Base-by-base conservation (phyloP, 495 filamentous ascomycete genomes). In the Pseudomonodictys pantanalensis region DNA sequence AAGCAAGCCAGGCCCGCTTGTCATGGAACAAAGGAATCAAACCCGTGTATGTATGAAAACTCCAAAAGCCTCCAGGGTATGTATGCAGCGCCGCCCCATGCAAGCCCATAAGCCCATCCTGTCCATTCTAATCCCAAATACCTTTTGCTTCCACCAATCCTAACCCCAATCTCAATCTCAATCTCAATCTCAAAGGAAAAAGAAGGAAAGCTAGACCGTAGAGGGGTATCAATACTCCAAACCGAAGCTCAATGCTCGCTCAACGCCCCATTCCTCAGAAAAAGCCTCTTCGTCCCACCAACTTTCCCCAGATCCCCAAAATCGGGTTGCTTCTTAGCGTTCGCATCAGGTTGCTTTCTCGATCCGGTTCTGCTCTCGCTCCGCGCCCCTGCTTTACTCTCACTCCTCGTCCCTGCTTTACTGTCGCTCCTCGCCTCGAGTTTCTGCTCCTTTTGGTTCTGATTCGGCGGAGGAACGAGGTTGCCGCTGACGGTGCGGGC, bases 241-340 rank as follows among this genome's bases (percentile, higher is more conserved):
- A 25, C 32, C 8, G 8, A n/a, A 12, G 25, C 33, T 46, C 41
- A 52, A 52, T 52, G 29, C 50, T 48, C 49, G 1, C 32, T 26
- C 4, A 46, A 20, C 11, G 11, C 54, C 23, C 61, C 61, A 10
- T 56, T 55, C 32, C 41, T 30, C 43, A 73, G 58, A 18, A 71
- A 61, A 11, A 73, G 39, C 43, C 71, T 68, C 62, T 68, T 67
- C 24, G 71, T 73, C 12, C 64, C 66, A 2, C 71, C 71, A 18
- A 68, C 67, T 42, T 65, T 68, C 2, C 70, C 70, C 59, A 73
- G 41, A 23, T 70, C 67, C 2, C 64, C 70, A 52, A 71, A 70
- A 22, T 55, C 55, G 0, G 39, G n/a, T 47, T 59, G 18, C 18
- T 7, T 4, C 43, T 28, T 28, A 17, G 17, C 22, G 5, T 41